Evolutionary conservation across 2,329 filamentous ascomycete genomes (phyloP).

Genomic region (Fusarium phyllophilum): DNA sequence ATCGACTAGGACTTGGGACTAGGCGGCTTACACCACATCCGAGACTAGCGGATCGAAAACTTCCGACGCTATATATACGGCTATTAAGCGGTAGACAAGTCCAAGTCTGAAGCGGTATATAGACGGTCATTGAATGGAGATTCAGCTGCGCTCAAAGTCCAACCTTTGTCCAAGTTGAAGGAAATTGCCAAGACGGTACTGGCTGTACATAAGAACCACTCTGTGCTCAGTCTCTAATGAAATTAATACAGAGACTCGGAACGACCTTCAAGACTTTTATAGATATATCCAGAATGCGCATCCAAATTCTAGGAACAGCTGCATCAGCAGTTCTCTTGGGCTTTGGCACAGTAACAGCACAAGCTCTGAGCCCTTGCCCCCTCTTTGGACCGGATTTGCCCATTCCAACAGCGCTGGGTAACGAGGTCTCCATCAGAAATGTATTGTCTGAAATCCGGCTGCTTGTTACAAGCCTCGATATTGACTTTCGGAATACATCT

Average conservation of each 20-base stretch:
- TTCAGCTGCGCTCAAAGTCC: no score
- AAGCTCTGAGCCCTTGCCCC: neutral
- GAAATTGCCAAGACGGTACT: neutral
- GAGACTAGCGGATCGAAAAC: neutral
- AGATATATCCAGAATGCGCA: neutral
- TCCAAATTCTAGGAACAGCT: neutral
- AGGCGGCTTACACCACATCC: neutral
- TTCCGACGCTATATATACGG: neutral
- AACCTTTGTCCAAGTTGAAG: neutral
- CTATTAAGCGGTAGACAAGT: neutral
- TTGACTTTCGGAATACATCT: neutral
- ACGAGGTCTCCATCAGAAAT: neutral
- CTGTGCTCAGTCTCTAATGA: neutral
- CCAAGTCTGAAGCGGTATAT: no score
- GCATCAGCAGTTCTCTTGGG: neutral
- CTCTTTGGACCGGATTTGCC: neutral
- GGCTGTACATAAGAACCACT: neutral
- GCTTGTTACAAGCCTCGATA: neutral
- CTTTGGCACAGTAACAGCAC: neutral
- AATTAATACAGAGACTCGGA: rapidly evolving
- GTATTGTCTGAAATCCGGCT: neutral
- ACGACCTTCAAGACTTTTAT: rapidly evolving
- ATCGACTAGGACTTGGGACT: neutral
- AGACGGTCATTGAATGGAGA: neutral
- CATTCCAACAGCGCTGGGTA: neutral